phyloP scores from a whole-genome alignment of 371 early-diverging fungal genomes.

The Mucor ambiguus region DNA sequence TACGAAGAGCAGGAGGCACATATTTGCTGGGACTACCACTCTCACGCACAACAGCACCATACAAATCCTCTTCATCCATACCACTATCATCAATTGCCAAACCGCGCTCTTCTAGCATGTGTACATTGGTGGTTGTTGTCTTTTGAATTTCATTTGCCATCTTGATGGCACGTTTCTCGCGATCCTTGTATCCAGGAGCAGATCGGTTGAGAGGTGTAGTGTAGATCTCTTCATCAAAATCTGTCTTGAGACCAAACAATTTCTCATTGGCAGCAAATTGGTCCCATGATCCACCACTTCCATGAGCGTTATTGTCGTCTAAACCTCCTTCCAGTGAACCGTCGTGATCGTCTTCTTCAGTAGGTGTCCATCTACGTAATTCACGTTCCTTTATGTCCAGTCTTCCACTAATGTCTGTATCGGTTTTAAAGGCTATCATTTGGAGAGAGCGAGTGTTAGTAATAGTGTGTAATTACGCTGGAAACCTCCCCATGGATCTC shows the following conservation, averaged over 20 bases:
- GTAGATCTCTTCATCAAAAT: constrained; percentile 96
- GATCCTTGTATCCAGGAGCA: constrained; percentile 83
- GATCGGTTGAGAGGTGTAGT: constrained; percentile 92
- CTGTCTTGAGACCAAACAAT: constrained; percentile 94
- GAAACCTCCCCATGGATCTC: too few species aligned
- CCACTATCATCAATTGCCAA: constrained; percentile 62
- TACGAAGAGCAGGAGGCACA: constrained; percentile 83
- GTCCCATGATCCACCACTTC: constrained; percentile 79
- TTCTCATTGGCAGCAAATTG: constrained; percentile 98
- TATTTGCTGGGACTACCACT: constrained; percentile 74
- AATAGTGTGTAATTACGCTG: too few species aligned
- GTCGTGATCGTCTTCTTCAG: constrained; percentile 49
- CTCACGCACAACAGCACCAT: constrained; percentile 79
- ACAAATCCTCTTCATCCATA: constrained; percentile 90
- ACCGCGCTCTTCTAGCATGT: constrained; percentile 95
- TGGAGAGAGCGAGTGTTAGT: neutral
- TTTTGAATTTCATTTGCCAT: constrained; percentile 93
- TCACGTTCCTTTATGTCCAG: constrained; percentile 76
- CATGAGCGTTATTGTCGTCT: constrained; percentile 5
- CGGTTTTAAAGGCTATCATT: constrained; percentile 78
- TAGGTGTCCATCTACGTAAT: constrained; percentile 85
- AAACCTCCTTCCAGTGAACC: constrained; percentile 39
- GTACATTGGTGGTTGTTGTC: constrained; percentile 76
- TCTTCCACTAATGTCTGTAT: constrained; percentile 84
- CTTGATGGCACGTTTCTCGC: constrained; percentile 86